phyloP scores from a whole-genome alignment of 139 green algal species.

The Marvania coccoides region DNA sequence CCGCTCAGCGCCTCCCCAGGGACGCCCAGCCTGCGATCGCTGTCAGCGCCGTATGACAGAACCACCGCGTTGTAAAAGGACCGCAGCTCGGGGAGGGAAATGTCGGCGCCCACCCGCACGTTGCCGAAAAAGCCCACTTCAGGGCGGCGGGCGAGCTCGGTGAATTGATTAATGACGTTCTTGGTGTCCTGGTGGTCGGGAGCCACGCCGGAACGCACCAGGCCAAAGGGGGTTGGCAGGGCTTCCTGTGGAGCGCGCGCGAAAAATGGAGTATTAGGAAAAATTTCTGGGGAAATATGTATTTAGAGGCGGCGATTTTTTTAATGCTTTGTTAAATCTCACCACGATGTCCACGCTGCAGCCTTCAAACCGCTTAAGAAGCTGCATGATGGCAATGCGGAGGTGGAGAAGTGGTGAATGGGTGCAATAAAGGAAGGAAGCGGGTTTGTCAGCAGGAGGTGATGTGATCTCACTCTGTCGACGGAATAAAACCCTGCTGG shows the following conservation, averaged over 20 bases:
- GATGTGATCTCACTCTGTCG: conserved; percentile 38
- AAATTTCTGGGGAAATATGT: not conserved
- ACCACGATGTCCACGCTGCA: conserved; percentile 42
- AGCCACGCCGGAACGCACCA: conserved; percentile 91
- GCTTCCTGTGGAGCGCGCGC: conserved; percentile 49
- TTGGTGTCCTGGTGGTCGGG: conserved; percentile 95
- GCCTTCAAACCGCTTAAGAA: conserved; percentile 41
- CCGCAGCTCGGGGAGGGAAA: conserved; percentile 62
- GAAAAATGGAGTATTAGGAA: not conserved
- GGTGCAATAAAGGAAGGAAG: not conserved
- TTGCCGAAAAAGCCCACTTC: conserved; percentile 74
- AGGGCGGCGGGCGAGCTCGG: conserved; percentile 16
- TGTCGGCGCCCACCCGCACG: conserved; percentile 59
- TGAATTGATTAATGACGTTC: conserved; percentile 90
- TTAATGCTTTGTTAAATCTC: not conserved
- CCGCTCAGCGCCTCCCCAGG: conserved; percentile 62
- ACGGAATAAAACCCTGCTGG: conserved; percentile 84
- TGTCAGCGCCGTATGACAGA: conserved; percentile 83
- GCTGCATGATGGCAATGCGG: conserved; percentile 20
- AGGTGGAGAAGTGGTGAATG: not conserved
- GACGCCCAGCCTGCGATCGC: conserved; percentile 67
- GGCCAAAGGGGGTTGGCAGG: conserved; percentile 87
- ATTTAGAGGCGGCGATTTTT: not conserved
- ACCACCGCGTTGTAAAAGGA: conserved; percentile 76
- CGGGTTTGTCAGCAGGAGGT: not conserved